Conservation (phyloP, 306 rosid species). For the Quercus mongolica region DNA sequence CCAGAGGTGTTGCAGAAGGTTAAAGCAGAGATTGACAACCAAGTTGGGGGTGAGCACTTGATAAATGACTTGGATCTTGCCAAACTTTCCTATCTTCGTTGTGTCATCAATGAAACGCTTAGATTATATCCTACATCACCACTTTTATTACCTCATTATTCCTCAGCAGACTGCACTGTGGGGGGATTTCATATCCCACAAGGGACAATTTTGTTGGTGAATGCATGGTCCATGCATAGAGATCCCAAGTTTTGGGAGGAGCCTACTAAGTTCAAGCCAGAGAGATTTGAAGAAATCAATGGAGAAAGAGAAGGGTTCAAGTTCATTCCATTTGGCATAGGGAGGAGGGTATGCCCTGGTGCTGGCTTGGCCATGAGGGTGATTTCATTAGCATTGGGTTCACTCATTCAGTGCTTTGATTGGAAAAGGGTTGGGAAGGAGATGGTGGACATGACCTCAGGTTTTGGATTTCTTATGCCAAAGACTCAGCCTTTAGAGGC, state of each 20-base stretch:
- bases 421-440: slow-evolving; percentile 18
- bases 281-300: slow-evolving; percentile 29
- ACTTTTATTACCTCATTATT: slow-evolving; percentile 34
- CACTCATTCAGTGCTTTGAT: slow-evolving; percentile 30
- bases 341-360: slow-evolving; percentile 19
- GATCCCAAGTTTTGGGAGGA: slow-evolving; percentile 32
- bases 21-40: slow-evolving; percentile 4
- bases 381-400: slow-evolving; percentile 20
- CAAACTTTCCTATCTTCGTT: slow-evolving; percentile 20
- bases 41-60: slow-evolving; percentile 6
- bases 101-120: slow-evolving; percentile 37
- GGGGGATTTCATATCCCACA: slow-evolving; percentile 36
- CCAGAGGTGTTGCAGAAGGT: slow-evolving; percentile 21
- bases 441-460: slow-evolving; percentile 30
- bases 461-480: background rate
- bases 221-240: slow-evolving; percentile 42
- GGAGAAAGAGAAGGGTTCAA: slow-evolving; percentile 4
- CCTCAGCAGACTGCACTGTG: slow-evolving; percentile 26
- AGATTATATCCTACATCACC: slow-evolving; percentile 37
- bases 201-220: slow-evolving; percentile 43
- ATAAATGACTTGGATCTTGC: slow-evolving; percentile 26
- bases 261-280: slow-evolving; percentile 25
- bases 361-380: background rate
- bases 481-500: slow-evolving; percentile 35
- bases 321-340: slow-evolving; percentile 27